A percentile compares a stretch with the other conserved stretches of the same genome.
Conservation (phyloP, 805 yeast genomes). For the Sugiyamaella qingdaonensis region DNA sequence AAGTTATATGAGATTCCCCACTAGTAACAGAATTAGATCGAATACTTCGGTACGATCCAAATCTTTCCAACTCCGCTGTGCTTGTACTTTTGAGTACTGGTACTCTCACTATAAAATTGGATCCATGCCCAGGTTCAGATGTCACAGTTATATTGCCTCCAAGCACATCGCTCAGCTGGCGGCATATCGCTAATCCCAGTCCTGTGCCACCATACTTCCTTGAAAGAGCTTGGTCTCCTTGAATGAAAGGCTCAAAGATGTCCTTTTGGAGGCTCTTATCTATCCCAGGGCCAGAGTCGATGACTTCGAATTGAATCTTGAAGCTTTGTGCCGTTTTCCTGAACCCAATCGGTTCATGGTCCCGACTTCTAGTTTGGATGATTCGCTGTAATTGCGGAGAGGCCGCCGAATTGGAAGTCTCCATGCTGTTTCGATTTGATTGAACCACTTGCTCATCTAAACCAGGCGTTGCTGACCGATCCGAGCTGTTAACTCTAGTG, state of each 20-base stretch:
- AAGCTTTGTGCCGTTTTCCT: not conserved
- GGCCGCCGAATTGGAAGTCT: not conserved
- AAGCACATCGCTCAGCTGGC: slow-evolving; percentile 86
- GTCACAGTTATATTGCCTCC: slow-evolving; percentile 73
- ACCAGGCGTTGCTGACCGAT: not conserved
- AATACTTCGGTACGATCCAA: not conserved
- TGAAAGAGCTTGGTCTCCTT: slow-evolving; percentile 91
- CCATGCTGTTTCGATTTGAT: not conserved
- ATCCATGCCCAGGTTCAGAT: slow-evolving; percentile 76
- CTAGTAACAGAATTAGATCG: not conserved
- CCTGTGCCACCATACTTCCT: slow-evolving; percentile 96
- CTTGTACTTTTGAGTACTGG: slow-evolving; percentile 18
- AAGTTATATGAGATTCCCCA: not conserved
- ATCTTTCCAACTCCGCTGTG: not conserved
- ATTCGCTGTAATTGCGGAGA: too few species aligned
- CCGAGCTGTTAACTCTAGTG: not conserved
- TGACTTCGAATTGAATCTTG: slow-evolving; percentile 60
- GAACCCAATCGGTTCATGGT: not conserved
- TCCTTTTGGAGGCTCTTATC: slow-evolving; percentile 71
- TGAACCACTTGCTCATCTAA: not conserved
- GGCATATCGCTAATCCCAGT: slow-evolving; percentile 80
- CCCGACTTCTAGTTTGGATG: not conserved
- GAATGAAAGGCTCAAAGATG: slow-evolving; percentile 93
- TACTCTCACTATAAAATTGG: slow-evolving; percentile 75
- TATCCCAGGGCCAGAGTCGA: slow-evolving; percentile 92